These are phyloP conservation scores for Verticillium klebahnii DNA, from an alignment of 2,329 filamentous ascomycete genomes.

Conservation along the genomic window DNA sequence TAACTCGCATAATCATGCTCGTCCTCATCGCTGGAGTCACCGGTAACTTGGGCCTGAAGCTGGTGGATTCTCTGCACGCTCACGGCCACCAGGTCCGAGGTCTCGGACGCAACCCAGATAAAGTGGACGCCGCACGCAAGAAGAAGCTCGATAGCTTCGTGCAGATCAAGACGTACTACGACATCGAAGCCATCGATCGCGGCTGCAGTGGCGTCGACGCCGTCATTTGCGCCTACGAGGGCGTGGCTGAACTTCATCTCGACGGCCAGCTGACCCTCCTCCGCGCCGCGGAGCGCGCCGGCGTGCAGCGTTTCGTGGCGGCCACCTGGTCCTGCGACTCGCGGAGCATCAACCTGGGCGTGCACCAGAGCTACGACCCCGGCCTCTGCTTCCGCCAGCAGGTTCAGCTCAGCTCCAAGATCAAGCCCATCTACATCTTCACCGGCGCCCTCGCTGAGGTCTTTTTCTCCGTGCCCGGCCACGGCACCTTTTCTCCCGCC, in stretches of 20 bases:
- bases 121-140: not conserved
- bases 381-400: conserved; percentile 23
- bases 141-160: conserved; percentile 3
- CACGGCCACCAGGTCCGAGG: not conserved
- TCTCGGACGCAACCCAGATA: not conserved
- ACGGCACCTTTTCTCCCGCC: not conserved
- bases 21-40: not conserved
- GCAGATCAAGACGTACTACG: not conserved
- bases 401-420: conserved; percentile 16
- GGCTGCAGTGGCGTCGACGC: conserved; percentile 7
- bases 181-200: conserved; percentile 4
- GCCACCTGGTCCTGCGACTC: conserved; percentile 25
- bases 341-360: conserved; percentile 18
- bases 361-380: conserved; percentile 25
- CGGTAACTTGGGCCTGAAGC: not conserved
- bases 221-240: conserved; percentile 17
- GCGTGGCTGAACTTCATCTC: conserved; percentile 15
- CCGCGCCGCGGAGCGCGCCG: conserved; percentile 26
- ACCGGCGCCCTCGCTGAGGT: conserved; percentile 22
- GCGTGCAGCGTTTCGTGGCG: conserved; percentile 22
- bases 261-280: conserved; percentile 29
- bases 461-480: conserved; percentile 11
- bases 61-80: not conserved
- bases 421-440: conserved; percentile 23
- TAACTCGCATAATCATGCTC: not conserved